Conservation (phyloP, 352 stramenopile species). For the Globisporangium takayamanum region DNA sequence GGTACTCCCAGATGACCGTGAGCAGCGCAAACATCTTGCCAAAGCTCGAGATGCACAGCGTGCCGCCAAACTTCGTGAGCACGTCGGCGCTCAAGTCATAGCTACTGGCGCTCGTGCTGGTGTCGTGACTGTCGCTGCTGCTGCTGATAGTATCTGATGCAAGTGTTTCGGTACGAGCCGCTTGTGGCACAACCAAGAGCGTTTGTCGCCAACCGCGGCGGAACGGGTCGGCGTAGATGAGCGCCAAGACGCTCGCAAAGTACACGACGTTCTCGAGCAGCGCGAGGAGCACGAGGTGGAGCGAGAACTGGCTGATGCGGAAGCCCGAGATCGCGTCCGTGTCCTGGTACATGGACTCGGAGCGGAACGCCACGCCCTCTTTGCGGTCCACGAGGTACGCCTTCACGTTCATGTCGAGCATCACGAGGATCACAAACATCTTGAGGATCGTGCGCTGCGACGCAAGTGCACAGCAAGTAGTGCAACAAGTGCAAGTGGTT, state of each 20-base stretch:
- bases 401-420: conserved; percentile 86
- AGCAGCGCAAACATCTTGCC: conserved; percentile 80
- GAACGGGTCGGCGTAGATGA: conserved; percentile 51
- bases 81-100: conserved; percentile 11
- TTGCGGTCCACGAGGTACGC: conserved; percentile 70
- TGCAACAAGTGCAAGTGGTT: not conserved
- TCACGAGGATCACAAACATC: conserved; percentile 70
- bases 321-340: conserved; percentile 37
- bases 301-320: conserved; percentile 65
- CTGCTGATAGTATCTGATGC: not conserved
- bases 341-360: conserved; percentile 54
- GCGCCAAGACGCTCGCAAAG: conserved; percentile 36
- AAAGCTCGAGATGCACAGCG: conserved; percentile 79
- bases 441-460: conserved; percentile 53
- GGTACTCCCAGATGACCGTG: conserved; percentile 83
- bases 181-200: not conserved
- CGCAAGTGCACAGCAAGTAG: not conserved
- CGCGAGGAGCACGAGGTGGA: conserved; percentile 68
- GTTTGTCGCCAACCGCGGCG: conserved; percentile 37
- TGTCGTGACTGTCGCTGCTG: not conserved
- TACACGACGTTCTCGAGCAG: conserved; percentile 70
- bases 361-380: conserved; percentile 47
- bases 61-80: conserved; percentile 40
- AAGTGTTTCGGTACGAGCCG: not conserved
- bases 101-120: not conserved